Evolutionary conservation across 257 asterid species (phyloP).

Genomic region (Cruciata laevipes): DNA sequence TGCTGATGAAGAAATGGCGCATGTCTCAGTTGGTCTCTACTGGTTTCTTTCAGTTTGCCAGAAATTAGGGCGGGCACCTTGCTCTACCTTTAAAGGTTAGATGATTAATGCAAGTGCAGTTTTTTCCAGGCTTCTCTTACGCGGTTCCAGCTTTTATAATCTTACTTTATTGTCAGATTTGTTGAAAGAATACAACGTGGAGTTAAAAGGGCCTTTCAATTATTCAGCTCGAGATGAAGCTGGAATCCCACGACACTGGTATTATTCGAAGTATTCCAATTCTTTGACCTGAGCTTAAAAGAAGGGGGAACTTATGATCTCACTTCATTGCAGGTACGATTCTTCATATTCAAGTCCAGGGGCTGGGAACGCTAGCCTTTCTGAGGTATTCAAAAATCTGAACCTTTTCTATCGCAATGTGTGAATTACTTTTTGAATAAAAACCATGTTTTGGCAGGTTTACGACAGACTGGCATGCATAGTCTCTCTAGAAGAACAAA

Average conservation of each 20-base stretch:
- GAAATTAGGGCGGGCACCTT: constrained; percentile 56
- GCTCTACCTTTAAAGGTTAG: constrained; percentile 66
- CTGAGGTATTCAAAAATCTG: constrained; percentile 36
- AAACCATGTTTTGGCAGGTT: constrained; percentile 38
- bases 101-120: not conserved
- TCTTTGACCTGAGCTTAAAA: not conserved
- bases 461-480: constrained; percentile 66
- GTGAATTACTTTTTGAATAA: not conserved
- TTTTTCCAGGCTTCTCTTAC: not conserved
- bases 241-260: constrained; percentile 89
- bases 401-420: not conserved
- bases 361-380: constrained; percentile 33
- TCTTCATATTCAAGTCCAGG: constrained; percentile 29
- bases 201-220: constrained; percentile 86
- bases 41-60: constrained; percentile 85
- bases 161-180: constrained; percentile 33
- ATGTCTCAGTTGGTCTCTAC: constrained; percentile 84
- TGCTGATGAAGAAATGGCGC: constrained; percentile 95
- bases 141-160: not conserved
- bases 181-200: constrained; percentile 70
- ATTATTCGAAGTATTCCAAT: constrained; percentile 5
- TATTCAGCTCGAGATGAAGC: constrained; percentile 72
- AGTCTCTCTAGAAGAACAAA: constrained; percentile 73
- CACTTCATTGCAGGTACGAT: constrained; percentile 64
- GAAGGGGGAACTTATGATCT: not conserved